Conservation (phyloP, 2,329 filamentous ascomycete genomes). For the Trichoderma asperellum region DNA sequence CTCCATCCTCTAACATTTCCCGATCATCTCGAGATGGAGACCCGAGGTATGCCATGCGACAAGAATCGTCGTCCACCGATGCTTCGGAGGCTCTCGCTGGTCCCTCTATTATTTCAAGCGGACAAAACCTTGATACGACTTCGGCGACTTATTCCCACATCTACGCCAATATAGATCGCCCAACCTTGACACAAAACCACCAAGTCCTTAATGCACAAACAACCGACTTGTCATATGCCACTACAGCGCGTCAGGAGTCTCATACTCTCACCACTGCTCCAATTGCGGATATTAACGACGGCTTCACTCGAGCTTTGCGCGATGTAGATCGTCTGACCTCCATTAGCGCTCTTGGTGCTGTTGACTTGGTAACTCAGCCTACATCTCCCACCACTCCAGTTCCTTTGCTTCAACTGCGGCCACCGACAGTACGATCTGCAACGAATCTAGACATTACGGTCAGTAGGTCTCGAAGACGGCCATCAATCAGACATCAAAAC, state of each 20-base stretch:
- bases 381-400: conserved; percentile 87
- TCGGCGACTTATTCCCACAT: conserved; percentile 30
- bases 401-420: conserved; percentile 63
- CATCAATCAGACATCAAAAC: conserved; percentile 86
- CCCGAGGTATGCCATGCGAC: conserved; percentile 69
- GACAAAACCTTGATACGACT: conserved; percentile 35
- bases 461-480: conserved; percentile 67
- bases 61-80: conserved; percentile 74
- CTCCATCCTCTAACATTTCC: conserved; percentile 59
- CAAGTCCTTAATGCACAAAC: conserved; percentile 56
- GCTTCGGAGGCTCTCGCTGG: conserved; percentile 49
- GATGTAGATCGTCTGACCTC: conserved; percentile 82
- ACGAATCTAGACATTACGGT: conserved; percentile 55
- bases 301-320: conserved; percentile 78
- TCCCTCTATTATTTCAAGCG: conserved; percentile 41
- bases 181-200: conserved; percentile 41
- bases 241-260: conserved; percentile 51
- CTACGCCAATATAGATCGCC: conserved; percentile 31
- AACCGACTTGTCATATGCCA: conserved; percentile 56
- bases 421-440: conserved; percentile 58
- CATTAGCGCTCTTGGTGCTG: conserved; percentile 72
- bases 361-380: conserved; percentile 80
- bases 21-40: conserved; percentile 59
- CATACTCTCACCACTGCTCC: conserved; percentile 71
- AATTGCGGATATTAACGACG: conserved; percentile 69